These are phyloP conservation scores for Pigoraptor vietnamica DNA, from an alignment of 78 protist genomes.

Conservation along the genomic window DNA sequence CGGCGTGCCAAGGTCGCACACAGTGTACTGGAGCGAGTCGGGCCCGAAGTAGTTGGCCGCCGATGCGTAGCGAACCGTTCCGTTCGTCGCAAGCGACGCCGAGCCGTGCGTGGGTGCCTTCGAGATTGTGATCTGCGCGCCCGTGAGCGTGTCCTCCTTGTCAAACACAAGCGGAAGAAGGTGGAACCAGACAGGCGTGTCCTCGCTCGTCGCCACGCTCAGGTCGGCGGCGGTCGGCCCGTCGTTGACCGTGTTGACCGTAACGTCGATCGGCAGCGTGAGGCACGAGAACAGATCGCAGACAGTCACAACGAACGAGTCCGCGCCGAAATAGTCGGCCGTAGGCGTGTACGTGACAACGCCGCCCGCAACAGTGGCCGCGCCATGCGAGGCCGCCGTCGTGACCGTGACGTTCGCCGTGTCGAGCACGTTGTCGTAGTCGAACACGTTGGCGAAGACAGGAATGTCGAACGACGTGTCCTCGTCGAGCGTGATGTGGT, in stretches of 20 bases:
- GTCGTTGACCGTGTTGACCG: background rate
- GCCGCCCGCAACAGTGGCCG: background rate
- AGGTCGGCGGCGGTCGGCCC: background rate
- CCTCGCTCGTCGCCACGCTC: background rate
- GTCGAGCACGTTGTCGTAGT: background rate
- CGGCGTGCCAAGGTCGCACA: constrained; percentile 2
- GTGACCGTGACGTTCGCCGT: background rate
- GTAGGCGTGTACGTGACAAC: background rate
- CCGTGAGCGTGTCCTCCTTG: background rate
- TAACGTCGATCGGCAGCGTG: background rate
- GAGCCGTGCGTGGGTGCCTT: background rate
- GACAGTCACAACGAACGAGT: background rate
- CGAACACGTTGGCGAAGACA: background rate
- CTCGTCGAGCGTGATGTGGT: background rate
- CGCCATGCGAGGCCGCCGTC: background rate
- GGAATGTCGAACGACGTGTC: background rate
- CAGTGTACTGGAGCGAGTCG: background rate
- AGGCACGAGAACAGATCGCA: background rate
- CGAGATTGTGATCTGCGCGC: background rate
- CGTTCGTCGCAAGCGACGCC: background rate
- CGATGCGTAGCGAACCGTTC: background rate
- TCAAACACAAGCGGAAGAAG: background rate
- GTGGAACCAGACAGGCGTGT: background rate
- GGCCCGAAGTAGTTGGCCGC: background rate
- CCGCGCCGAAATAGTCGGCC: background rate